Base-by-base conservation (phyloP, 768 basidiomycete species). In the Tylopilus balloui region DNA sequence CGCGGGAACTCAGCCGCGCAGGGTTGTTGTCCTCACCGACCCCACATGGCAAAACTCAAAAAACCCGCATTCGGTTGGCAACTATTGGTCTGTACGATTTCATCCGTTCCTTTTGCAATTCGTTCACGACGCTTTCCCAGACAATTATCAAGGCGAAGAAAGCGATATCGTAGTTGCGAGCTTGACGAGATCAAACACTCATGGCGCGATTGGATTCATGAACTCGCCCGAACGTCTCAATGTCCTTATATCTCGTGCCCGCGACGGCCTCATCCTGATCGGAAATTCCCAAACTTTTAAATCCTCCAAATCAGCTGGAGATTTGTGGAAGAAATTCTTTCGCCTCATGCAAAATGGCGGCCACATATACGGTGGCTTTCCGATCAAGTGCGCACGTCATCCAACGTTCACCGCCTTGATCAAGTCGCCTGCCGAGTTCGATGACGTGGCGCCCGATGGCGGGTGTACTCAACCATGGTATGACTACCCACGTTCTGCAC, bases 91-190 rank as follows among this genome's bases (percentile, higher is more conserved):
- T 11, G 71, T 51, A 20, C 21, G 15, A 23, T 20, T 31, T 20
- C 13, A 4, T 38, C 13, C 3, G 5, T 41, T 17, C 15, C n/a
- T 37, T n/a, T 9, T n/a, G 4, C 1, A 34, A 3, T 1, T 9
- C 19, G n/a, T 6, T 52, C 28, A 56, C 3, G 20, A 27, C 24
- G 15, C 12, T 20, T 24, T 19, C 21, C 1, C 36, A 86, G 86
- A 87, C 56, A 88, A 87, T 55, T 88, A 86, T 52, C 86, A 87
- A 59, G 85, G 85, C 3, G 86, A 87, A 59, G 84, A 87, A 62
- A 80, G 80, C 28, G 77, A 86, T 42, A 80, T 88, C 41, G 80
- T 88, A 21, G 67, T 88, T 28, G 71, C 74, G 6, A 79, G 77
- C 11, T 62, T 88, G 27, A 83, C 81, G 0, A 65, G 85, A 41